Conservation (phyloP, 768 basidiomycete species). For the Mycena chlorophos region DNA sequence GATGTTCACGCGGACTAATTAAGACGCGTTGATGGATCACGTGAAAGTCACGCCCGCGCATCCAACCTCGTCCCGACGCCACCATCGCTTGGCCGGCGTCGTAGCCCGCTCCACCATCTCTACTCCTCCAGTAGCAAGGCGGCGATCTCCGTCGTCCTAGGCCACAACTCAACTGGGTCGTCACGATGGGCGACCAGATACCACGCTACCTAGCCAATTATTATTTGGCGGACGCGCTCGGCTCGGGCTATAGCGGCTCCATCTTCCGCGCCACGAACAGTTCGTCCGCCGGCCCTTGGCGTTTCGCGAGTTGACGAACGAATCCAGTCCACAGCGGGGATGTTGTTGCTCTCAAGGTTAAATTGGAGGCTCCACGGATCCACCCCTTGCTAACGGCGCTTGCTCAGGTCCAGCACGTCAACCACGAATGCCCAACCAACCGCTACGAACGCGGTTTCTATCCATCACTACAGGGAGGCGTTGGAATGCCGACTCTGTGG, state of each 20-base stretch:
- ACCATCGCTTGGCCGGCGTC: too few species aligned
- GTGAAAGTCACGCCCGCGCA: too few species aligned
- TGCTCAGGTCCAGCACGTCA: constrained; percentile 63
- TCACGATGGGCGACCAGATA: constrained; percentile 21
- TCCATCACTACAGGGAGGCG: constrained; percentile 67
- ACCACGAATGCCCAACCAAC: constrained; percentile 79
- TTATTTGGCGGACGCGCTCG: constrained; percentile 57
- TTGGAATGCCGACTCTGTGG: constrained; percentile 74
- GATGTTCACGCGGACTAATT: not conserved
- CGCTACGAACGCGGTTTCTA: constrained; percentile 69
- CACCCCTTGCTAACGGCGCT: too few species aligned
- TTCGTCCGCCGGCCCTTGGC: too few species aligned
- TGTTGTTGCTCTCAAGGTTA: constrained; percentile 72
- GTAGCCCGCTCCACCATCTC: too few species aligned
- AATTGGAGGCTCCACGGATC: too few species aligned
- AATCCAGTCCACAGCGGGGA: constrained; percentile 58
- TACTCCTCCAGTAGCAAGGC: too few species aligned
- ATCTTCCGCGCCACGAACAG: constrained; percentile 64
- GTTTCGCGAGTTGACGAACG: too few species aligned
- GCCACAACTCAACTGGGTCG: constrained; percentile 1
- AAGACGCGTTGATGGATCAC: not conserved
- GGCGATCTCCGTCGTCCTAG: too few species aligned
- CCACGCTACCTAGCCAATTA: constrained; percentile 59
- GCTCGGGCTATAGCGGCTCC: constrained; percentile 79
- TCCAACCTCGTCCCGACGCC: too few species aligned